Base-by-base conservation (phyloP, 2,329 filamentous ascomycete species). In the Xylariaceae sp. region DNA sequence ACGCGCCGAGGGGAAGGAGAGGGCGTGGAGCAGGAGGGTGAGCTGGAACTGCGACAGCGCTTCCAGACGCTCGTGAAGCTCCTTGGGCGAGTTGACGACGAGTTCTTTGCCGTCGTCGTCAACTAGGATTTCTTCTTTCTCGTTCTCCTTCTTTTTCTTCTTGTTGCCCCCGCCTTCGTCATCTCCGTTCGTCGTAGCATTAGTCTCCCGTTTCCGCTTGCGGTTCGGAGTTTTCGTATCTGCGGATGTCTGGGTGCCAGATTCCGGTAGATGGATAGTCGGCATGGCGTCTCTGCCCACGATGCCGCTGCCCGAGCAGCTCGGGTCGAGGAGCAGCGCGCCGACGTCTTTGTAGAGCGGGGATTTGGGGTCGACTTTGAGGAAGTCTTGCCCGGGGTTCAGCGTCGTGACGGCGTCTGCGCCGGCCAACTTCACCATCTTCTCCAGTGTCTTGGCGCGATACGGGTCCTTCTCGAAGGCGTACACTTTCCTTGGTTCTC, bases 271-370 rank as follows among this genome's bases (percentile, higher is more conserved):
- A 45, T 81, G 71, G 28, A 92, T 61, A 47, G 75, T 65, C 4
- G 87, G 80, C 59, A 82, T 76, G 31, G 88, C 85, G 52, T 96
- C 88, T 14, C 92, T 76, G 2, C 89, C 87, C 16, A 96, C 79
- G 40, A 98, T 98, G 1, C 92, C 92, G 57, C 88, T 96, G 0
- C 92, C 92, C 1, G 89, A 96, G 59, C 92, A 98, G 59, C 88
- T 95, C 0, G 92, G 92, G 58, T 98, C 92, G 2, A 98, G 73
- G 1, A 98, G 71, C 28, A 98, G 68, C 6, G 83, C 84, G 0
- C 80, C 78, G n/a, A 96, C 87, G n/a, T 78, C 67, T 32, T 65
- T 64, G 54, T 83, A 90, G 32, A 74, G 70, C 3, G 69, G 61
- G 1, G 76, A 71, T 1, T 63, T 50, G 0, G 88, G 86, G 43